A percentile compares a stretch with the other conserved stretches of the same genome.
Conservation (phyloP, 129 eudicot species). For the Scalesia atractyloides region DNA sequence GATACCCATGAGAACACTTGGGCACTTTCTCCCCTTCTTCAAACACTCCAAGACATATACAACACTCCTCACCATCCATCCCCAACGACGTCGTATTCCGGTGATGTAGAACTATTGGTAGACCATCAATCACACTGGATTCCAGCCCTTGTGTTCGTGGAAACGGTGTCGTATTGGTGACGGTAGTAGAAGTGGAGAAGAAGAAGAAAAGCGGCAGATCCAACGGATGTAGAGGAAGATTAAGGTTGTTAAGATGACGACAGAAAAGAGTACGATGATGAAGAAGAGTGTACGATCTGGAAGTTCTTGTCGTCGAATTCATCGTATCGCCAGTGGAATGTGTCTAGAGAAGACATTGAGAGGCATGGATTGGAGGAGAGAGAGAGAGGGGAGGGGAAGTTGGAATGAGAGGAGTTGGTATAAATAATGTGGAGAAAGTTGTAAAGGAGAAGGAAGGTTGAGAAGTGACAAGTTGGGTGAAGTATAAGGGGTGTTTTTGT, state of each 20-base stretch:
- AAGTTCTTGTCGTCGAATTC: slow-evolving; percentile 76
- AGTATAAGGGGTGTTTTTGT: slow-evolving; percentile 6
- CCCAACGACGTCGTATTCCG: slow-evolving; percentile 20
- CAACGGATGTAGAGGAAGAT: slow-evolving; percentile 70
- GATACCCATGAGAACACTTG: slow-evolving; percentile 69
- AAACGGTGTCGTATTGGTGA: slow-evolving; percentile 31
- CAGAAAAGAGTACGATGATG: slow-evolving; percentile 61
- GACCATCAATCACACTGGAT: slow-evolving; percentile 36
- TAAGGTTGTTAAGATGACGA: slow-evolving; percentile 46
- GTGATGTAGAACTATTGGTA: slow-evolving; percentile 57
- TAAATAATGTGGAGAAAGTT: slow-evolving; percentile 23
- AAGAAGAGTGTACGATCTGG: slow-evolving; percentile 77
- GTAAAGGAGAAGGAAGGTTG: not conserved
- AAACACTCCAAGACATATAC: slow-evolving; percentile 76
- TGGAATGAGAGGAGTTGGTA: slow-evolving; percentile 6
- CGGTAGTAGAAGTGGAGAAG: slow-evolving; percentile 28
- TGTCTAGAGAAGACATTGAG: slow-evolving; percentile 34
- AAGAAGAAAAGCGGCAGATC: slow-evolving; percentile 58
- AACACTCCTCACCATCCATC: slow-evolving; percentile 53
- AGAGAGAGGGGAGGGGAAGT: not conserved
- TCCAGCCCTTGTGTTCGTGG: slow-evolving; percentile 50
- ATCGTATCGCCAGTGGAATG: slow-evolving; percentile 72
- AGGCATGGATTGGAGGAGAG: slow-evolving; percentile 30
- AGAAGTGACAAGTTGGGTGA: slow-evolving; percentile 7
- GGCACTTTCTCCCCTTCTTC: slow-evolving; percentile 81